Percentiles rank a stretch among this genome's conserved stretches.
Conservation (phyloP, 805 yeast species). For the Debaryomyces castellii region DNA sequence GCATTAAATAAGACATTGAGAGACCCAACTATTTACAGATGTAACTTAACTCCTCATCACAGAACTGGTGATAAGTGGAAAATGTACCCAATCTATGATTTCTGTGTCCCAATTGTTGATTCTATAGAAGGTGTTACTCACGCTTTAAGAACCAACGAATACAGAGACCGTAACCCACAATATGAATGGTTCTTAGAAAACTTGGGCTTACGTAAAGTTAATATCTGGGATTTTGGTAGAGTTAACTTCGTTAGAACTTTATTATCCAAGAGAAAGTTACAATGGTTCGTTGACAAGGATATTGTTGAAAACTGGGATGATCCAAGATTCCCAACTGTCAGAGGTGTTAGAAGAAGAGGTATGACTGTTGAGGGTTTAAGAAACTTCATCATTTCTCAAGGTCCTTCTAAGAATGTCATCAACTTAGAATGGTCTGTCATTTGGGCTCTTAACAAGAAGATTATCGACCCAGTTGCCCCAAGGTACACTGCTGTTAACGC, state of each 20-base stretch:
- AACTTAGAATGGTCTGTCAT: constrained; percentile 96
- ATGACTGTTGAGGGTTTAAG: constrained; percentile 98
- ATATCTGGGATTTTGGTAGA: constrained; percentile 97
- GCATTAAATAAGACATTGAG: constrained; percentile 92
- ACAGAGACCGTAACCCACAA: constrained; percentile 98
- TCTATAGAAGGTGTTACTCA: constrained; percentile 96
- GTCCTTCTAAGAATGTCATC: constrained; percentile 95
- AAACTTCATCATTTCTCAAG: constrained; percentile 91
- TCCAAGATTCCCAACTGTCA: constrained; percentile 98
- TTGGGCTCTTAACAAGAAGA: constrained; percentile 97
- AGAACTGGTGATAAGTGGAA: constrained; percentile 94
- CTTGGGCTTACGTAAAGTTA: constrained; percentile 82
- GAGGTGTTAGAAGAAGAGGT: constrained; percentile 99
- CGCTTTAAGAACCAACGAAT: constrained; percentile 96
- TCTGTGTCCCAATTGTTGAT: constrained; percentile 97
- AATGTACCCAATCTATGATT: constrained; percentile 97
- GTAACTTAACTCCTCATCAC: constrained; percentile 96
- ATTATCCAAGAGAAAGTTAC: constrained; percentile 94
- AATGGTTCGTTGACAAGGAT: constrained; percentile 96
- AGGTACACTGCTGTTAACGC: constrained; percentile 81
- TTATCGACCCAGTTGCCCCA: constrained; percentile 96
- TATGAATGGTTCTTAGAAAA: constrained; percentile 93
- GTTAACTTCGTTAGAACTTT: constrained; percentile 95
- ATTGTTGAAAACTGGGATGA: constrained; percentile 96
- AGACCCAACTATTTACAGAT: constrained; percentile 97